Conservation (phyloP, 2,329 filamentous ascomycete genomes). For the Aspergillus chevalieri region DNA sequence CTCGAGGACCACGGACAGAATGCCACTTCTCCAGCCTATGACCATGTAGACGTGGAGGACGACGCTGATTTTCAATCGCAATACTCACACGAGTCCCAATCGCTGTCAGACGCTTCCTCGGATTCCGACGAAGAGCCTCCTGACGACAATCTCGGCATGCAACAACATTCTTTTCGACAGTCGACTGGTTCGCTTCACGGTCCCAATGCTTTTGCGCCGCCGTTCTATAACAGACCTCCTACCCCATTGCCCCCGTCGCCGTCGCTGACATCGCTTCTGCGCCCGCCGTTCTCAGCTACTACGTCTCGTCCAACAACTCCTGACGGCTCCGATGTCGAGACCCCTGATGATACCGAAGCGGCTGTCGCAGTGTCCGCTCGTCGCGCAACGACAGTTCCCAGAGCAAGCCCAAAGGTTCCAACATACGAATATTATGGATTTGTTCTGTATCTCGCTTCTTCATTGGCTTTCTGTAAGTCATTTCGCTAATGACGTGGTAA, state of each 20-base stretch:
- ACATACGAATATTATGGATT: slow-evolving; percentile 99
- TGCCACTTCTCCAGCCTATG: slow-evolving; percentile 22
- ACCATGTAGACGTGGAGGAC: slow-evolving; percentile 29
- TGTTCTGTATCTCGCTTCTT: slow-evolving; percentile 86
- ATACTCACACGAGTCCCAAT: slow-evolving; percentile 37
- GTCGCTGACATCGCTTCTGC: slow-evolving; percentile 82
- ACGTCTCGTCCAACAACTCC: slow-evolving; percentile 90
- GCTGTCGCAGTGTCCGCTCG: slow-evolving; percentile 56
- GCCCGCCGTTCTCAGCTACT: slow-evolving; percentile 57
- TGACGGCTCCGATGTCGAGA: slow-evolving; percentile 82
- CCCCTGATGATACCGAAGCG: slow-evolving; percentile 53
- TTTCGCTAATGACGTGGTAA: background rate
- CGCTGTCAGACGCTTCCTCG: slow-evolving; percentile 28
- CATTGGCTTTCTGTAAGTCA: slow-evolving; percentile 66
- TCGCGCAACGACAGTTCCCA: slow-evolving; percentile 62
- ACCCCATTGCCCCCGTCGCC: slow-evolving; percentile 90
- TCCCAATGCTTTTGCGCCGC: slow-evolving; percentile 59
- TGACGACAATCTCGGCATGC: slow-evolving; percentile 24
- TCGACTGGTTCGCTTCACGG: slow-evolving; percentile 37
- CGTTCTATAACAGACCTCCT: slow-evolving; percentile 96
- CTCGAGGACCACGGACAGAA: slow-evolving; percentile 23
- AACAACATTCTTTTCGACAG: slow-evolving; percentile 33
- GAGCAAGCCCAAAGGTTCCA: slow-evolving; percentile 87
- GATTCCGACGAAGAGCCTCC: slow-evolving; percentile 27
- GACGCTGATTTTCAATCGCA: slow-evolving; percentile 43